Evolutionary conservation across 495 filamentous ascomycete species (phyloP).

Genomic region (Hyaloscypha variabilis): DNA sequence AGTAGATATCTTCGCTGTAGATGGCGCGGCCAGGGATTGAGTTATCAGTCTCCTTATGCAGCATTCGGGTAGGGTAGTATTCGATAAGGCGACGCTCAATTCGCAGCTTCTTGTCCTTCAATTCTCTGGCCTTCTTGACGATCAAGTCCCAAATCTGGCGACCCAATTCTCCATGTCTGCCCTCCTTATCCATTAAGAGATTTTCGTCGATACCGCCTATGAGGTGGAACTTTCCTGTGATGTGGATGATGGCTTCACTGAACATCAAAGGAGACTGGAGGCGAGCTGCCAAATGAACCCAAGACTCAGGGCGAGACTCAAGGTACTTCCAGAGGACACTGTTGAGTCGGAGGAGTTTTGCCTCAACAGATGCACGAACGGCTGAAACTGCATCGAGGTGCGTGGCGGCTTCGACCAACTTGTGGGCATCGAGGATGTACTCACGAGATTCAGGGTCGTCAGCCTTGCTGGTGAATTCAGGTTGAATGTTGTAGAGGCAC

Average conservation of each 20-base stretch:
- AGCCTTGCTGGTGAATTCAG: slow-evolving; percentile 33
- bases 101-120: slow-evolving; percentile 32
- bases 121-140: slow-evolving; percentile 27
- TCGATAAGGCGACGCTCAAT: slow-evolving; percentile 34
- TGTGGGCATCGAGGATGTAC: slow-evolving; percentile 27
- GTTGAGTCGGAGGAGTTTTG: slow-evolving; percentile 41
- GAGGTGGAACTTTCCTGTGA: slow-evolving; percentile 44
- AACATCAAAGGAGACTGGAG: slow-evolving; percentile 47
- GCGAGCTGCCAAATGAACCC: slow-evolving; percentile 42
- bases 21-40: slow-evolving; percentile 22
- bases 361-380: slow-evolving; percentile 43
- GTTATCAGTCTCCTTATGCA: slow-evolving; percentile 3
- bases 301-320: slow-evolving; percentile 38
- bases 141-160: slow-evolving; percentile 16
- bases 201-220: slow-evolving; percentile 23
- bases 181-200: background rate
- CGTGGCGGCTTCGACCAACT: slow-evolving; percentile 45
- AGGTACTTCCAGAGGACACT: slow-evolving; percentile 45
- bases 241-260: slow-evolving; percentile 50
- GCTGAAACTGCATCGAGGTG: slow-evolving; percentile 38
- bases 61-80: slow-evolving; percentile 27
- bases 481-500: slow-evolving; percentile 43
- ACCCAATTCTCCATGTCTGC: background rate
- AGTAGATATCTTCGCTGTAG: slow-evolving; percentile 37
- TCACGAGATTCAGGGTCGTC: background rate